Base-by-base conservation (phyloP, 2,329 filamentous ascomycete genomes). In the Sclerotinia glacialis region DNA sequence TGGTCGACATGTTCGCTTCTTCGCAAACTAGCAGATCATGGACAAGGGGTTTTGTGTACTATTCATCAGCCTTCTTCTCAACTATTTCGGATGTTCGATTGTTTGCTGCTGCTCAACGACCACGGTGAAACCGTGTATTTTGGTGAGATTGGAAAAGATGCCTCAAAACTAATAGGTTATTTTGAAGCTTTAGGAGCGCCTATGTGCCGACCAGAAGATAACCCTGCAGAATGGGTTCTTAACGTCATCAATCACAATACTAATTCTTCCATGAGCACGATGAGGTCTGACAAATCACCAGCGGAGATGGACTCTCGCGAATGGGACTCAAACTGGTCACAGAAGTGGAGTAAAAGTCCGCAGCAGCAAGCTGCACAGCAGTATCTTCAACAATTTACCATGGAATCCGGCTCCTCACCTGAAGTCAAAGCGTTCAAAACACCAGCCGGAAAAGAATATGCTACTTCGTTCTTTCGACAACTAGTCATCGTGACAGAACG, bases 51-150 rank as follows among this genome's bases (percentile, higher is more conserved):
- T 77, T 86, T 97, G 21, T 96, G 93, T 80, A 97, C 93, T 3
- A 97, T 97, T 69, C 93, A 97, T 76, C 93, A 97, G 78, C 93
- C 93, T 11, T 95, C 91, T 12, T 92, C 92, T 44, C 92, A 95
- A 84, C 83, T 97, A 65, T 96, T 97, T 82, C 91, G 96, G 77
- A 89, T 90, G 65, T 97, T 95, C 76, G 90, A 94, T 73, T 85
- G 89, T 67, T 83, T 95, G 9, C 82, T 93, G 28, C 90, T 94
- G 80, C 80, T 94, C 21, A 87, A 88, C 46, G 87, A 31, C 31
- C 31, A 85, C 74, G 90, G 90, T 64, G 91, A 83, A 74, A 92
- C 89, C 1, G 88, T 93, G 59, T 94, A 94, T 80, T 93, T 92
- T 75, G 91, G 69, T 64, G 86, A 91, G 7, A 88, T 93, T 69